Base-by-base conservation (phyloP, 2,329 filamentous ascomycete genomes). In the Fusarium sp. region DNA sequence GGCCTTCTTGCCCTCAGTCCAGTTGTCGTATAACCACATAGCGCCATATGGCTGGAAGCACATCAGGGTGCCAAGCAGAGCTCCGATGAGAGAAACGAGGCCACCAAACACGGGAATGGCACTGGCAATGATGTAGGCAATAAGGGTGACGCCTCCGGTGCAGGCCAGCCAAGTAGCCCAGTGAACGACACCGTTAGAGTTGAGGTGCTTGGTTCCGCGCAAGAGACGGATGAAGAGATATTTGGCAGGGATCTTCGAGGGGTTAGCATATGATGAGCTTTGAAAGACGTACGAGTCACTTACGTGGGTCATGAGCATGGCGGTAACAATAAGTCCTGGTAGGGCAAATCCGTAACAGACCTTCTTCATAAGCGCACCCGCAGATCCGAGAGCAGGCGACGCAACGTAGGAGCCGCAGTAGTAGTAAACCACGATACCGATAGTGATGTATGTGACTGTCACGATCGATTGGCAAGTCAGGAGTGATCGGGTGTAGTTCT, bases 321-420 rank as follows among this genome's bases (percentile, higher is more conserved):
- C 63, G 60, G 19, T 68, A 60, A 71, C 70, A 10, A 72, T 49
- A 9, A 73, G 55, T 7, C 72, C 72, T 1, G 71, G 70, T 0
- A 73, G 49, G 11, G 71, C 70, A 6, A 74, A 49, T 2, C 78
- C 79, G 45, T 82, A 82, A 45, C 71, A 72, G 9, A 80, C 69
- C 55, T 77, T 80, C 70, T 81, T 81, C 50, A 79, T 71, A 1
- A 67, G 49, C 0, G 43, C 7, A 1, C 79, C 79, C 1, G 78
- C 79, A 17, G 77, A 79, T 1, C 78, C 80, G 1, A 82, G 72
- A 2, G 79, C 77, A 0, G 79, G 80, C 0, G 78, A 80, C 0
- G 79, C 75, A 4, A 82, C 77, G 50, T 75, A 80, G 0, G 76
- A 77, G 0, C 80, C 79, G 56, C 77, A 80, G 58, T 72, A 81